Base-by-base conservation (phyloP, 2,329 filamentous ascomycete species). In the Clarireedia monteithiana region DNA sequence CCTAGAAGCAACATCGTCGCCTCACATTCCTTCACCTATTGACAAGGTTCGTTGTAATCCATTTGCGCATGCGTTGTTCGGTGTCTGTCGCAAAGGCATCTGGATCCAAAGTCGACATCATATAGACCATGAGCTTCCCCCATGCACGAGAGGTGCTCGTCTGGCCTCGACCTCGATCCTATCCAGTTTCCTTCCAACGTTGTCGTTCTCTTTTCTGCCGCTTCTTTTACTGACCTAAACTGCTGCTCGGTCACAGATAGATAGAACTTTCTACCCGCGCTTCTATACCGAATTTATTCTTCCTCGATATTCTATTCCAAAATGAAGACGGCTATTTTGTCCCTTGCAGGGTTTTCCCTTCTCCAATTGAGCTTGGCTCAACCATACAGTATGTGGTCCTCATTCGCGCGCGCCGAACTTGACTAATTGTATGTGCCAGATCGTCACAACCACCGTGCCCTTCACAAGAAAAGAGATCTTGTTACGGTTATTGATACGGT, bases 271-370 rank as follows among this genome's bases (percentile, higher is more conserved):
- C 38, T 40, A 26, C 14, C 5, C 17, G n/a, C 17, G 26, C 5
- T 39, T 39, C 4, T 15, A 27, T 39, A 20, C 3, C 30, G 23
- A 48, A 38, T 20, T 26, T 20, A 44, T 9, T 7, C 46, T 34
- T n/a, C 17, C 50, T 27, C 30, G 10, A 39, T 53, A 36, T 24
- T 27, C 38, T 23, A 34, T 30, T 53, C 61, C 59, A 72, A 62
- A 57, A 81, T 81, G 78, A 77, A 75, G 70, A 64, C 68, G 59
- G 62, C 68, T 48, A 59, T 59, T 50, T 64, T 76, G 49, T 68
- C 68, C 58, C 56, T 74, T 56, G 67, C 70, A 50, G 63, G 73
- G 38, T 56, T 72, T 50, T 66, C 71, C 49, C 64, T 79, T 58
- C 64, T 75, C 45, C 67, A 68, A 57, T 67, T 75, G 54, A 71